Evolutionary conservation across 257 asterid genomes (phyloP), one percentile per base, ranked within the genome.

Genomic region (Salvia splendens): DNA sequence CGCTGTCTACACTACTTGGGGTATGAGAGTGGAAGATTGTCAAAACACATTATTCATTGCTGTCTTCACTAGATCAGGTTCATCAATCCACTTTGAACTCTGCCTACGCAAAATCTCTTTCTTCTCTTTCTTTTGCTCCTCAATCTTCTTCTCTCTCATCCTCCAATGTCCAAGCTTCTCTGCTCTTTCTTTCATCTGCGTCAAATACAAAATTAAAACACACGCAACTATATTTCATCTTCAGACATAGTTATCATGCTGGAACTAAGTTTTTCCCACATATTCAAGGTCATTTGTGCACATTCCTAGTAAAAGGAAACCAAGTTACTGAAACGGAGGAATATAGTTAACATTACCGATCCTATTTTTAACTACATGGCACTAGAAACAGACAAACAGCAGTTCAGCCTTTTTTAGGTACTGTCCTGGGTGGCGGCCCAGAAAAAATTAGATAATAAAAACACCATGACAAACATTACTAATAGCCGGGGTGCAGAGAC

Each of bases 91-190:
- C 63, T 60, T 8, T 4, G 96, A 83, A 69, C 97, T 91, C 68
- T 88, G 82, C 52, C 77, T 75, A 6, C 77, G 87, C 52, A 78
- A 8, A 60, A 78, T 76, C 73, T 90, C 89, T 0, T 64, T 80
- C 82, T 84, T 81, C 77, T 74, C 82, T 64, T 72, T 69, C 82
- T 83, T 82, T 80, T 61, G 74, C 83, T 87, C 90, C 67, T 74
- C 61, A 51, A 81, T 17, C 46, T 76, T 73, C 71, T 71, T 76
- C 61, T 77, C 89, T 69, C 92, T 86, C 78, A 69, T 84, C 72
- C 85, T 88, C 97, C 97, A 90, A 48, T 86, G 84, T 56, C 86
- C 95, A 53, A 86, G 90, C 85, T 88, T 88, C 67, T 83, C 85
- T 50, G 78, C 92, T 77, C 95, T 79, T 69, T 90, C 96, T 81